These are phyloP conservation scores for Solanum bulbocastanum DNA, from an alignment of 257 asterid species.

Conservation along the genomic window DNA sequence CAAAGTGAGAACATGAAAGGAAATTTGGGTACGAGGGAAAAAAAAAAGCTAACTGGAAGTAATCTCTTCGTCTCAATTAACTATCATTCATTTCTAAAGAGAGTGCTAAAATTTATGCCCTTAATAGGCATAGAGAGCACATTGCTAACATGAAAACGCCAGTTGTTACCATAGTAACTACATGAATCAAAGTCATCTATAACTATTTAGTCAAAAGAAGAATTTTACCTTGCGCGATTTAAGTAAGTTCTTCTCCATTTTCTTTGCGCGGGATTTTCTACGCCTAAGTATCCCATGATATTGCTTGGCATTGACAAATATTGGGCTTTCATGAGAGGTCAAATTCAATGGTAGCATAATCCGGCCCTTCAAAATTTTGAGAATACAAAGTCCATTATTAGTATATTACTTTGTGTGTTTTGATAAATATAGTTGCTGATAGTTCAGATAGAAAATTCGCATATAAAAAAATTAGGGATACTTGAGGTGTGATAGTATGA, in stretches of 20 bases:
- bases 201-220: background rate
- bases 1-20: background rate
- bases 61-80: background rate
- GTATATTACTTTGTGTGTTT: background rate
- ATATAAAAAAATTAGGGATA: background rate
- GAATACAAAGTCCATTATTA: background rate
- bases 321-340: constrained; percentile 10
- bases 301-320: constrained; percentile 53
- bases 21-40: background rate
- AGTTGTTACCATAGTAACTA: background rate
- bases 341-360: constrained; percentile 7
- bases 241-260: constrained; percentile 36
- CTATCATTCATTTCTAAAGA: background rate
- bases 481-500: background rate
- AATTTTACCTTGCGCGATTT: constrained; percentile 41
- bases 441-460: background rate
- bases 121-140: background rate
- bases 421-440: background rate
- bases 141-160: background rate
- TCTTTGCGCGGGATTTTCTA: constrained; percentile 54
- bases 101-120: background rate
- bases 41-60: no score
- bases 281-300: constrained; percentile 39
- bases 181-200: background rate
- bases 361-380: background rate